A percentile compares a stretch with the other conserved stretches of the same genome.
phyloP scores from a whole-genome alignment of 352 stramenopile genomes.

The Thalassiosira oceanica region DNA sequence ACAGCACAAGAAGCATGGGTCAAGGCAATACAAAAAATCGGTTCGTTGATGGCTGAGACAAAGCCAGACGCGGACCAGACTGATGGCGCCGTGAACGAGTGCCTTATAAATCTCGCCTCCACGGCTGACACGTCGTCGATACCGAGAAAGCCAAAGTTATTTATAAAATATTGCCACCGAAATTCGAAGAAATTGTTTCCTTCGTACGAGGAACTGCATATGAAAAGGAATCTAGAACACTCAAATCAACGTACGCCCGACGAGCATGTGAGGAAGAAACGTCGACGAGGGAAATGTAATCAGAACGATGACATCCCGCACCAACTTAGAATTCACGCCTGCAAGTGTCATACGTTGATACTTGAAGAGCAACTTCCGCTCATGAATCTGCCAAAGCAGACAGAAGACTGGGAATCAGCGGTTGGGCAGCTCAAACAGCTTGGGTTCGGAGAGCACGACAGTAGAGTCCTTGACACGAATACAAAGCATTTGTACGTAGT shows the following conservation, averaged over 20 bases:
- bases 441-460: slow-evolving; percentile 38
- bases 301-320: slow-evolving; percentile 3
- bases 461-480: neutral
- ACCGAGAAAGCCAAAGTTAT: slow-evolving; percentile 53
- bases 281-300: neutral
- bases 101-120: slow-evolving; percentile 27
- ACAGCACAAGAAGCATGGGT: slow-evolving; percentile 64
- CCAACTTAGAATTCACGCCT: slow-evolving; percentile 14
- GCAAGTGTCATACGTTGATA: slow-evolving; percentile 31
- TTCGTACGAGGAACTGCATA: slow-evolving; percentile 18
- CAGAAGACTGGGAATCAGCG: slow-evolving; percentile 58
- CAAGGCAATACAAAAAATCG: slow-evolving; percentile 44
- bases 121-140: slow-evolving; percentile 38
- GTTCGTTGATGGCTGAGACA: neutral
- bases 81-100: slow-evolving; percentile 6
- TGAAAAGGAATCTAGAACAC: neutral
- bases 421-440: slow-evolving; percentile 59
- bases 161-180: slow-evolving; percentile 53
- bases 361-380: slow-evolving; percentile 30
- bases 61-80: no score
- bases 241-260: slow-evolving; percentile 1
- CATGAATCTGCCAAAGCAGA: slow-evolving; percentile 58
- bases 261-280: slow-evolving; percentile 14
- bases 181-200: slow-evolving; percentile 54
- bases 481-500: slow-evolving; percentile 50